Percentiles rank a stretch among this genome's conserved stretches.
phyloP scores from a whole-genome alignment of 1,139 yeast genomes.

The Diutina rugosa region DNA sequence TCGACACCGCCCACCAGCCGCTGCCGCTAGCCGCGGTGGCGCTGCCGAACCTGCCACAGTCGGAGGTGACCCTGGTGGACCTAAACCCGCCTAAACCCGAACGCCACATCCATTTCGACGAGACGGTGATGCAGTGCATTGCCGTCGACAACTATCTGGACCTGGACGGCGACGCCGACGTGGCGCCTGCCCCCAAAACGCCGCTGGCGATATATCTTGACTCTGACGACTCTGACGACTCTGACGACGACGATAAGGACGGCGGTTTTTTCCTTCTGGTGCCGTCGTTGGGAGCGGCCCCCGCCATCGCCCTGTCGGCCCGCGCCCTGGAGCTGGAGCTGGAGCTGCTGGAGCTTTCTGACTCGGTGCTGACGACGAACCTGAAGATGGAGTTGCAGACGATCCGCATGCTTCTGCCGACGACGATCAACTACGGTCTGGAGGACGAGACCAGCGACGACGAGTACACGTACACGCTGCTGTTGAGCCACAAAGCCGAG shows the following conservation, averaged over 20 bases:
- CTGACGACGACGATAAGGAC: slow-evolving; percentile 43
- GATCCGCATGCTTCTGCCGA: slow-evolving; percentile 69
- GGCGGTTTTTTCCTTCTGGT: slow-evolving; percentile 61
- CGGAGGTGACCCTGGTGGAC: neutral
- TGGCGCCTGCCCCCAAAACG: neutral
- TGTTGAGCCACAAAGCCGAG: slow-evolving; percentile 65
- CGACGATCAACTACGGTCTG: slow-evolving; percentile 66
- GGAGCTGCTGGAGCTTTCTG: slow-evolving; percentile 17
- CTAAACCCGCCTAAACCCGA: slow-evolving; percentile 12
- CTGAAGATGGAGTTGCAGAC: slow-evolving; percentile 14
- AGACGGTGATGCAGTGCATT: slow-evolving; percentile 85
- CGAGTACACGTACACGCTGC: slow-evolving; percentile 40
- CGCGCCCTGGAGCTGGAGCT: neutral
- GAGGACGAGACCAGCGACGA: slow-evolving; percentile 58
- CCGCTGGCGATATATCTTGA: slow-evolving; percentile 4
- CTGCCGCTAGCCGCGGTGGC: slow-evolving; percentile 3
- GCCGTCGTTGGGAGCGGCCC: slow-evolving; percentile 22
- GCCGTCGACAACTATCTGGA: slow-evolving; percentile 34
- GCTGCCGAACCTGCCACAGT: slow-evolving; percentile 1
- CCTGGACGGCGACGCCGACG: neutral
- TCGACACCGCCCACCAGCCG: slow-evolving; percentile 4
- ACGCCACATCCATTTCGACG: slow-evolving; percentile 81
- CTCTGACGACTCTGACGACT: slow-evolving; percentile 20
- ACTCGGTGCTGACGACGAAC: slow-evolving; percentile 12
- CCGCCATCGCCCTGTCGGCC: neutral